A percentile compares a stretch with the other conserved stretches of the same genome.
These are phyloP conservation scores for Aegilops umbellulata DNA, from an alignment of 176 grass and related monocot species.

Conservation along the genomic window DNA sequence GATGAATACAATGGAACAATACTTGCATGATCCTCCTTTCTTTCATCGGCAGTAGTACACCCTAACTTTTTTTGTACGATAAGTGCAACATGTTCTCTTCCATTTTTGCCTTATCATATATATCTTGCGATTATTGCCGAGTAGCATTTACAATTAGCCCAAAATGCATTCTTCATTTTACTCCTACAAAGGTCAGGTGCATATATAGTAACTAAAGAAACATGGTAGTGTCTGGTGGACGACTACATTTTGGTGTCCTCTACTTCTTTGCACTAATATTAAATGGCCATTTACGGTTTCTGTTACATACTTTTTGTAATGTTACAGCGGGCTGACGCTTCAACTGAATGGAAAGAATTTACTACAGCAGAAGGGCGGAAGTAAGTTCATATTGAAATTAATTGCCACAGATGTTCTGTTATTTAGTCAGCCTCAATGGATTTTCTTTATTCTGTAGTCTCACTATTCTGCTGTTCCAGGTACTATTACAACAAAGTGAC, in stretches of 20 bases:
- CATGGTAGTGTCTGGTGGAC: background rate
- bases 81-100: conserved; percentile 10
- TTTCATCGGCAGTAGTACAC: background rate
- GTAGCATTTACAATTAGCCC: conserved; percentile 1
- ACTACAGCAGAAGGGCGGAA: conserved; percentile 75
- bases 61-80: background rate
- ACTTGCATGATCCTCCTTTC: background rate
- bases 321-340: conserved; percentile 81
- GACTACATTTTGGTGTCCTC: background rate
- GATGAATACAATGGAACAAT: background rate
- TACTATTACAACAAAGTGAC: conserved; percentile 42
- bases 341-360: conserved; percentile 99
- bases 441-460: conserved; percentile 42
- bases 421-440: conserved; percentile 1
- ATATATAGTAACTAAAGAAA: conserved; percentile 14
- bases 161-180: background rate
- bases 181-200: background rate
- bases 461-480: conserved; percentile 15
- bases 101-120: background rate
- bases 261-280: background rate
- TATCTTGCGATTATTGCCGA: background rate
- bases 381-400: conserved; percentile 51
- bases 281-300: background rate
- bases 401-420: background rate
- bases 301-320: conserved; percentile 12